phyloP scores from a whole-genome alignment of 257 asterid genomes.

The Nicotiana noctiflora region DNA sequence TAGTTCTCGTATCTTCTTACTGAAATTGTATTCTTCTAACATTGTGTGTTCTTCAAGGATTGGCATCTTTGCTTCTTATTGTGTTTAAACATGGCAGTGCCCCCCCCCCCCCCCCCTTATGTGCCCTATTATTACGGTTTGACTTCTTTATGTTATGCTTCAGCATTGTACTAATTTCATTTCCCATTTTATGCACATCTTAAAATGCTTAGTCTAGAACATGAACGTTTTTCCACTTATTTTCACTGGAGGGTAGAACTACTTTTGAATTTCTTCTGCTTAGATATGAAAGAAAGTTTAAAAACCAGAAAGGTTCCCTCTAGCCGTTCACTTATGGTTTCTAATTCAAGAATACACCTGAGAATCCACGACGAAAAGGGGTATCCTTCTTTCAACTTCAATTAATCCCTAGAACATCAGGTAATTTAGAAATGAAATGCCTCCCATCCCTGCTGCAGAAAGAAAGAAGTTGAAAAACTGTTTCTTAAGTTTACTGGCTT shows the following conservation, averaged over 20 bases:
- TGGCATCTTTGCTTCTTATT: background rate
- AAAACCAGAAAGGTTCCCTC: background rate
- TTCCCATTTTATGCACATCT: background rate
- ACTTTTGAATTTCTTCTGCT: background rate
- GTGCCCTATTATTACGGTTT: background rate
- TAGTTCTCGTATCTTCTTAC: background rate
- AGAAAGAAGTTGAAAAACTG: background rate
- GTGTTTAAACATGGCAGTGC: background rate
- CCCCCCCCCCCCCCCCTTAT: no score
- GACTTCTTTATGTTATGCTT: background rate
- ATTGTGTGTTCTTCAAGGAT: background rate
- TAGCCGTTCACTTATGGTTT: background rate
- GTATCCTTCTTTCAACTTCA: background rate
- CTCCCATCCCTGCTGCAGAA: background rate
- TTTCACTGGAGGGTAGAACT: background rate
- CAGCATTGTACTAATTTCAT: background rate
- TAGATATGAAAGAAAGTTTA: background rate
- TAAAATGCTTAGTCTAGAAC: background rate
- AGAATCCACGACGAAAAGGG: background rate
- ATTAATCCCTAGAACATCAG: background rate
- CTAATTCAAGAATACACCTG: background rate
- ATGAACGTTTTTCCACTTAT: background rate
- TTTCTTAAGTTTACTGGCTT: background rate
- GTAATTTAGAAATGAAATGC: background rate
- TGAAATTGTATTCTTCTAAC: no score